phyloP scores from a whole-genome alignment of 768 basidiomycete genomes.

The Leucosporidium yakuticum region DNA sequence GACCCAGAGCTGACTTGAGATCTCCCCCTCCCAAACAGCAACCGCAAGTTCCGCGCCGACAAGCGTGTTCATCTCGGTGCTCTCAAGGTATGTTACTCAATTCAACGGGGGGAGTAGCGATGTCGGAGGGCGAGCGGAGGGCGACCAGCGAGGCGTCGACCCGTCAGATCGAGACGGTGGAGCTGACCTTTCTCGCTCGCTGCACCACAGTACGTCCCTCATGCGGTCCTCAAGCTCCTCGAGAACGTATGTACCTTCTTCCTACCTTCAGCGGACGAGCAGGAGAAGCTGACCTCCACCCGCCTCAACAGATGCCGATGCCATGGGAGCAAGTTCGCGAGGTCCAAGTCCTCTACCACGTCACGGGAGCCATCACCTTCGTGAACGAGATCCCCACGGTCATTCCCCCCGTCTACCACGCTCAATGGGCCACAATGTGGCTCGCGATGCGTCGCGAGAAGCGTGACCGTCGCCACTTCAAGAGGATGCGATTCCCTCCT shows the following conservation, averaged over 20 bases:
- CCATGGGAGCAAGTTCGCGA: conserved; percentile 78
- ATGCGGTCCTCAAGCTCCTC: conserved; percentile 97
- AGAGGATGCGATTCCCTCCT: conserved; percentile 98
- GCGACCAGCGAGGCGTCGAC: not conserved
- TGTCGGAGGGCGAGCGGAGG: not conserved
- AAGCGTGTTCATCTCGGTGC: conserved; percentile 99
- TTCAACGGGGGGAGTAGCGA: not conserved
- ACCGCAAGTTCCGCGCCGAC: conserved; percentile 97
- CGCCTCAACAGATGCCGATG: conserved; percentile 31
- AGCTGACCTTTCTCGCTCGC: not conserved
- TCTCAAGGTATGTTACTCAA: conserved; percentile 47
- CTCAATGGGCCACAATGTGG: conserved; percentile 99
- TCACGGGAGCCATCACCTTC: conserved; percentile 98
- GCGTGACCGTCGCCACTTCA: conserved; percentile 96
- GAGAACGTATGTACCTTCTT: conserved; percentile 55
- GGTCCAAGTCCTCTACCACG: conserved; percentile 96
- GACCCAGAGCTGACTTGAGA: not conserved
- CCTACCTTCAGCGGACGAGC: conserved; percentile 68
- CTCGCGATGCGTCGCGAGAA: conserved; percentile 98
- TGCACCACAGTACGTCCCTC: conserved; percentile 71
- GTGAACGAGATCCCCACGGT: conserved; percentile 97
- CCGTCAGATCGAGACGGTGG: not conserved
- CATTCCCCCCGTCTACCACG: conserved; percentile 95
- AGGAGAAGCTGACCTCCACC: not conserved
- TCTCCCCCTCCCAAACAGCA: conserved; percentile 57